Evolutionary conservation across 2,329 filamentous ascomycete genomes (phyloP).

Genomic region (Cryphonectria japonica): DNA sequence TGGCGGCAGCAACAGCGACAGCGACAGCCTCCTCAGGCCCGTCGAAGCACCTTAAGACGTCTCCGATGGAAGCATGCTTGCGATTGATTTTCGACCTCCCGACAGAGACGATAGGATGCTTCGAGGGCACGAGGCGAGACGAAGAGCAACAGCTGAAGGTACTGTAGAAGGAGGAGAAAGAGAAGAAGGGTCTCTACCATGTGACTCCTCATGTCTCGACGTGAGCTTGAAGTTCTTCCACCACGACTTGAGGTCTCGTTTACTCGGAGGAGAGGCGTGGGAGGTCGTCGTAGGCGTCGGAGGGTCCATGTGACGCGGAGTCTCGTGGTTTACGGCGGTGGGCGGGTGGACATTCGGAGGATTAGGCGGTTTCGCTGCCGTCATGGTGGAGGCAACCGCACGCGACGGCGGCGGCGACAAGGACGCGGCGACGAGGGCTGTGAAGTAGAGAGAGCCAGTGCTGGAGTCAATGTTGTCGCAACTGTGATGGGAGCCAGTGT

Average conservation of each 20-base stretch:
- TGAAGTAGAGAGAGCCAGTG: slow-evolving; percentile 18
- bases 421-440: slow-evolving; percentile 21
- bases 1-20: neutral
- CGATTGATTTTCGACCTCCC: neutral
- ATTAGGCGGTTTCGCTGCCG: slow-evolving; percentile 26
- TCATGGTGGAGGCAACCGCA: slow-evolving; percentile 30
- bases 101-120: slow-evolving; percentile 6
- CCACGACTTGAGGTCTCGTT: slow-evolving; percentile 90
- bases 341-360: slow-evolving; percentile 26
- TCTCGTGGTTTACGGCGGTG: slow-evolving; percentile 15
- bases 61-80: slow-evolving; percentile 14
- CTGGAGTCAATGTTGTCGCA: slow-evolving; percentile 17
- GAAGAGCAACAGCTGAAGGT: neutral
- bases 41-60: slow-evolving; percentile 6
- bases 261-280: slow-evolving; percentile 74
- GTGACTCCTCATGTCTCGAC: slow-evolving; percentile 58
- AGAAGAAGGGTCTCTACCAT: slow-evolving; percentile 54
- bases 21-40: slow-evolving; percentile 3
- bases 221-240: slow-evolving; percentile 92
- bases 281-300: slow-evolving; percentile 41
- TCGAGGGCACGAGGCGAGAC: slow-evolving; percentile 10
- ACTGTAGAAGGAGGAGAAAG: slow-evolving; percentile 4
- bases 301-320: slow-evolving; percentile 21
- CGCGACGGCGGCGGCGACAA: slow-evolving; percentile 25
- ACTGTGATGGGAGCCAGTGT: slow-evolving; percentile 9